Percentiles rank a stretch among this genome's conserved stretches.
These are phyloP conservation scores for Peronospora farinosa DNA, from an alignment of 352 stramenopile species.

Conservation along the genomic window DNA sequence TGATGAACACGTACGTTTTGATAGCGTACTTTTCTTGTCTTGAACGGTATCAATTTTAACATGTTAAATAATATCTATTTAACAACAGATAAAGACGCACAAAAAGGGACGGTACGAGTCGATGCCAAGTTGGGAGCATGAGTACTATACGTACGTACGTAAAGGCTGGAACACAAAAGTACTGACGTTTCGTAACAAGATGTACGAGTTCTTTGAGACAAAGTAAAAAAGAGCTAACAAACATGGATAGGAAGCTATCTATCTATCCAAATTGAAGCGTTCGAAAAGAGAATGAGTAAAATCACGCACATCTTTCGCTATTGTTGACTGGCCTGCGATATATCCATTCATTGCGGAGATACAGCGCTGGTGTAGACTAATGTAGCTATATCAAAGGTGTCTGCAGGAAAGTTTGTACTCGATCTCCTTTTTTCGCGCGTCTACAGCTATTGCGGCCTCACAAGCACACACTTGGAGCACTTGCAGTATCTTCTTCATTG, in stretches of 20 bases:
- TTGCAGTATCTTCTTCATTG: constrained; percentile 28
- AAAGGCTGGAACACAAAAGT: constrained; percentile 70
- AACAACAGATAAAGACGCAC: constrained; percentile 14
- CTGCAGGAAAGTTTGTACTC: constrained; percentile 51
- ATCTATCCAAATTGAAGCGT: too few relatives aligned
- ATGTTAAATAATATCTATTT: neutral
- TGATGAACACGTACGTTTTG: constrained; percentile 18
- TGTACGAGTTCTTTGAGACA: constrained; percentile 45
- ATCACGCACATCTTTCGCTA: constrained; percentile 5
- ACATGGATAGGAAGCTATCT: too few relatives aligned
- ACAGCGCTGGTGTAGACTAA: constrained; percentile 40
- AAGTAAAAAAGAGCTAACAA: constrained; percentile 18
- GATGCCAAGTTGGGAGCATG: constrained; percentile 64
- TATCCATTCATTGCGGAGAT: constrained; percentile 29
- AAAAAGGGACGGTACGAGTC: constrained; percentile 51
- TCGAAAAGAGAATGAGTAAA: too few relatives aligned
- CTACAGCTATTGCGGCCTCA: constrained; percentile 33
- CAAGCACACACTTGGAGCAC: constrained; percentile 34
- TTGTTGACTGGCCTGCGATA: constrained; percentile 12
- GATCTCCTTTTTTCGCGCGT: constrained; percentile 38
- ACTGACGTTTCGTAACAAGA: constrained; percentile 50
- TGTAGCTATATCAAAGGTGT: constrained; percentile 39
- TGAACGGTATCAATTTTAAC: too few relatives aligned
- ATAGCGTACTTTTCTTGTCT: neutral
- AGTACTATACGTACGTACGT: constrained; percentile 75